Base-by-base conservation (phyloP, 371 early-diverging fungal species). In the Actinomortierella wolfii region DNA sequence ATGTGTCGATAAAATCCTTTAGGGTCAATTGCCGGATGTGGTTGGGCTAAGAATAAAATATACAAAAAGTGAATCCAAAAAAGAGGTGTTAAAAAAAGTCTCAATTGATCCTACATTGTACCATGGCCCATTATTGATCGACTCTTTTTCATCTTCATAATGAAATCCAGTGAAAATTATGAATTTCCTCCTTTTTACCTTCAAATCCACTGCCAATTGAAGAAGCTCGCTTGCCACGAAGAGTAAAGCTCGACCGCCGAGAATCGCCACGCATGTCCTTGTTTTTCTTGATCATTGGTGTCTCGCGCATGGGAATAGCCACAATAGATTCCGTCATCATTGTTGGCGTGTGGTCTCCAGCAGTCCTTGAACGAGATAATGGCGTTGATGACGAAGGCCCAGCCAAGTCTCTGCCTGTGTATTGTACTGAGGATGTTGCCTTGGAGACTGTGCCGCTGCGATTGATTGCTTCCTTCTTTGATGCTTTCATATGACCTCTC, bases 191-290 rank as follows among this genome's bases (percentile, higher is more conserved):
- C 76, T 40, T 2, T 15, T 26, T 53, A 84, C 85, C 78, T 40
- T 57, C 64, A 20, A 83, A 76, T 15, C 86, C 88, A 48, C 80
- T 85, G 40, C 79, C 80, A 29, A 83, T 79, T 13, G 83, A 76
- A 9, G 89, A 89, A 7, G 83, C 82, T 28, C 90, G 77, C 59
- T 86, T 88, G 42, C 90, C 90, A 11, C 89, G 78, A 78, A 83
- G 76, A n/a, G 81, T 77, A 26, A 90, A 79, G 46, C 89, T 90
- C 3, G 89, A 87, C 59, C 90, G 69, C 51, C 90, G 69, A 21
- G 85, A 77, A 8, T 61, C 79, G 29, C 69, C 61, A 23, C 84
- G 59, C 58, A 84, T 56, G 24, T 68, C 78, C 51, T 76, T 78
- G 73, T 83, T 83, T 47, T 66, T 60, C 13, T 60, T 64, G 57